Conservation (phyloP, 176 grass and related monocot species). For the Otatea glauca region DNA sequence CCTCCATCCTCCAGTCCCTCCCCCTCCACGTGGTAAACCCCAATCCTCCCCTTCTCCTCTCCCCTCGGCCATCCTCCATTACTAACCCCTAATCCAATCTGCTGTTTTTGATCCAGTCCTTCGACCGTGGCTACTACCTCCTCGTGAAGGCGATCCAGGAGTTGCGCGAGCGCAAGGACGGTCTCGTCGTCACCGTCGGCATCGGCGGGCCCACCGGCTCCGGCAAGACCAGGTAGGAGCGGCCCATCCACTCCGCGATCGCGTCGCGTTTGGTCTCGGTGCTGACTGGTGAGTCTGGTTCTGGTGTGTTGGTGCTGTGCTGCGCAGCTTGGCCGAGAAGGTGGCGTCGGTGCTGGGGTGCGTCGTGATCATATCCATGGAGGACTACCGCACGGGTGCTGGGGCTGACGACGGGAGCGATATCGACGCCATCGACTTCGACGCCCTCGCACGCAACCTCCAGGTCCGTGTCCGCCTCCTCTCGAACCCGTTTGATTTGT, state of each 20-base stretch:
- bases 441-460: conserved; percentile 64
- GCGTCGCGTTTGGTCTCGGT: not conserved
- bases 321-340: conserved; percentile 85
- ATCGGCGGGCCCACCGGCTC: conserved; percentile 94
- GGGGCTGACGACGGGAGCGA: conserved; percentile 83
- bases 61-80: conserved; percentile 10
- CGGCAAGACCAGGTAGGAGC: conserved; percentile 83
- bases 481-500: conserved; percentile 23
- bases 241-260: not conserved
- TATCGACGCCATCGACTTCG: conserved; percentile 76
- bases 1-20: conserved; percentile 95
- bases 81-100: not conserved
- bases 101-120: conserved; percentile 56
- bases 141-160: conserved; percentile 98
- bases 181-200: conserved; percentile 81
- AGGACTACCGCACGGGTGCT: conserved; percentile 81
- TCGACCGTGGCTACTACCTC: conserved; percentile 96
- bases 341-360: conserved; percentile 90
- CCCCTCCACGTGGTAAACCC: conserved; percentile 86
- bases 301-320: conserved; percentile 12
- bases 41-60: not conserved
- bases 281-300: not conserved
- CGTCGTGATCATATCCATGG: conserved; percentile 94
- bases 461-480: conserved; percentile 55
- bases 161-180: conserved; percentile 91